Percentiles rank a stretch among this genome's conserved stretches.
phyloP scores from a whole-genome alignment of 208 protist species.

The Leishmania braziliensis region DNA sequence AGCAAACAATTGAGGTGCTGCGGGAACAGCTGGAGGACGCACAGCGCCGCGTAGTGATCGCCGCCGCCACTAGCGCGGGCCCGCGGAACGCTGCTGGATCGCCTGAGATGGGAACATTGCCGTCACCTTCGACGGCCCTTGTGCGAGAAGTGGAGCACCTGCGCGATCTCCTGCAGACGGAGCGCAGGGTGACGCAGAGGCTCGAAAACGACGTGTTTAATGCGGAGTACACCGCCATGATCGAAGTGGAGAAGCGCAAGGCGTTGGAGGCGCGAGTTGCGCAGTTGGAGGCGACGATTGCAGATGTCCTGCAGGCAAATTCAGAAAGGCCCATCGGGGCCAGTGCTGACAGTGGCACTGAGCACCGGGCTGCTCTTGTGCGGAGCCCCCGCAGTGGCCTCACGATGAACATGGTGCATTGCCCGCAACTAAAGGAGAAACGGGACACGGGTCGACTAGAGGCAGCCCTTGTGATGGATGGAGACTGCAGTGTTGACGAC shows the following conservation, averaged over 20 bases:
- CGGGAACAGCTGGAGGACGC: conserved; percentile 63
- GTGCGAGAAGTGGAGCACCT: conserved; percentile 24
- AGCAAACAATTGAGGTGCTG: conserved; percentile 64
- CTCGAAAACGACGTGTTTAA: conserved; percentile 86
- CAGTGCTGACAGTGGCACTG: background rate
- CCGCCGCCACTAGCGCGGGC: background rate
- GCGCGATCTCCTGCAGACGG: conserved; percentile 36
- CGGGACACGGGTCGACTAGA: conserved; percentile 25
- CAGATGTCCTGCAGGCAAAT: background rate
- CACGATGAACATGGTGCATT: conserved; percentile 17
- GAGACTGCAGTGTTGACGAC: background rate
- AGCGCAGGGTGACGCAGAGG: conserved; percentile 57
- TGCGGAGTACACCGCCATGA: conserved; percentile 82
- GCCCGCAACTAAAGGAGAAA: conserved; percentile 38
- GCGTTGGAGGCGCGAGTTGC: conserved; percentile 54
- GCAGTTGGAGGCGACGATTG: conserved; percentile 30
- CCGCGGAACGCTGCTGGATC: background rate
- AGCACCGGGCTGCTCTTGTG: conserved; percentile 1
- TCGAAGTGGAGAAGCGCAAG: conserved; percentile 78
- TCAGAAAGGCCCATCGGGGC: background rate
- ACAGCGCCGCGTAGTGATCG: conserved; percentile 36
- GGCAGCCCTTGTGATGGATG: conserved; percentile 2
- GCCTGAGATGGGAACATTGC: background rate
- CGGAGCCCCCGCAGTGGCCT: background rate
- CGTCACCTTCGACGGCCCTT: background rate